Evolutionary conservation across 768 basidiomycete species (phyloP).

Genomic region (Exidia glandulosa): DNA sequence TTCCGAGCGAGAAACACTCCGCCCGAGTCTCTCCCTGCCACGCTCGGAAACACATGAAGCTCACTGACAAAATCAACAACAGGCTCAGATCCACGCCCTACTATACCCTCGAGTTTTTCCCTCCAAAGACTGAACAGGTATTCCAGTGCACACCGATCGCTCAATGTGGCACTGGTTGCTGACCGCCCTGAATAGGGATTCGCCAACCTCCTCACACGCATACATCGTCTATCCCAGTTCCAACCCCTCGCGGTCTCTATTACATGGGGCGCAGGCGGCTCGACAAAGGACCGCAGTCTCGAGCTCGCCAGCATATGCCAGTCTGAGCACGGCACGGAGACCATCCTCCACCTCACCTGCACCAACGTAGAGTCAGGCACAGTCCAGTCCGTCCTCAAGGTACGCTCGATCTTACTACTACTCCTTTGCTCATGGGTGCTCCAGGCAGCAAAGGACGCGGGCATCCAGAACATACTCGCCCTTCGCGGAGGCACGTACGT

Average conservation of each 20-base stretch:
- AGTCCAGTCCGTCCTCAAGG: constrained; percentile 77
- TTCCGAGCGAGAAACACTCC: too few species aligned
- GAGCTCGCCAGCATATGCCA: constrained; percentile 77
- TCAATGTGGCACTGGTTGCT: neutral
- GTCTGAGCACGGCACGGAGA: constrained; percentile 65
- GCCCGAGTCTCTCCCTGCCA: neutral
- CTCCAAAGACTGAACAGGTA: constrained; percentile 87
- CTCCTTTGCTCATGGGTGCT: constrained; percentile 2
- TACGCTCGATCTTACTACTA: constrained; percentile 23
- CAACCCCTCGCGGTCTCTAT: constrained; percentile 79
- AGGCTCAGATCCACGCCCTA: constrained; percentile 44
- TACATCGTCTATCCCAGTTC: constrained; percentile 67
- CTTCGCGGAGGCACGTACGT: constrained; percentile 67
- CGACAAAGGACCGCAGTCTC: constrained; percentile 76
- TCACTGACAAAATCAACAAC: constrained; percentile 53
- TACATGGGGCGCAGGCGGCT: constrained; percentile 97
- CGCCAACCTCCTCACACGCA: constrained; percentile 80
- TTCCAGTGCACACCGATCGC: constrained; percentile 1
- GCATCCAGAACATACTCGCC: constrained; percentile 84
- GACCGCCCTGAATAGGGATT: constrained; percentile 53
- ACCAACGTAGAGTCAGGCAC: constrained; percentile 90
- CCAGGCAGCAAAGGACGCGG: constrained; percentile 64
- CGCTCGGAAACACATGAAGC: constrained; percentile 40
- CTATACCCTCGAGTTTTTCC: constrained; percentile 95
- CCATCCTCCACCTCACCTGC: constrained; percentile 90